These are phyloP conservation scores for Dalbergia cochinchinensis DNA, from an alignment of 306 rosid species.

Conservation along the genomic window DNA sequence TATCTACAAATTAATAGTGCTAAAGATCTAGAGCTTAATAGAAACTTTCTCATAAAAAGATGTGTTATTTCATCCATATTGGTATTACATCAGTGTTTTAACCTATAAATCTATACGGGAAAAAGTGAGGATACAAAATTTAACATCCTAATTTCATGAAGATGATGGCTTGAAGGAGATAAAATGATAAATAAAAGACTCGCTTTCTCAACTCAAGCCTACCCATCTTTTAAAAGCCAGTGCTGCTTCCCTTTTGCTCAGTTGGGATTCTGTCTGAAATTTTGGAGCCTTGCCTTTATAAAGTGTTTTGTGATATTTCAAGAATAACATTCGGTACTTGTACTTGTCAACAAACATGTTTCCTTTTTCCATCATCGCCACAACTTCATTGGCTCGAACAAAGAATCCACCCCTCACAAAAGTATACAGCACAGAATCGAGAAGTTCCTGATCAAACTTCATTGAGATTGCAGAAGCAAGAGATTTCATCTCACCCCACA, in stretches of 20 bases:
- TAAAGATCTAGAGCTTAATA: not conserved
- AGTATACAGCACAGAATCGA: slow-evolving; percentile 86
- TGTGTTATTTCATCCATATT: slow-evolving; percentile 10
- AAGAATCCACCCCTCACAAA: slow-evolving; percentile 92
- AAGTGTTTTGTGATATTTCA: slow-evolving; percentile 89
- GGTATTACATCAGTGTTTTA: slow-evolving; percentile 36
- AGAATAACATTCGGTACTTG: slow-evolving; percentile 80
- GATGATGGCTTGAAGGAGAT: slow-evolving; percentile 32
- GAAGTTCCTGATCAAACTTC: slow-evolving; percentile 94
- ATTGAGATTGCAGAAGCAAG: slow-evolving; percentile 72
- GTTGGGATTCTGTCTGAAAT: slow-evolving; percentile 79
- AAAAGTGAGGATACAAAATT: not conserved
- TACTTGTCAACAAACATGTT: slow-evolving; percentile 85
- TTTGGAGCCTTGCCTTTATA: slow-evolving; percentile 89
- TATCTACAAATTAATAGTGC: slow-evolving; percentile 9
- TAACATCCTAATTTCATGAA: slow-evolving; percentile 8
- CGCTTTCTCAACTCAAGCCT: slow-evolving; percentile 65
- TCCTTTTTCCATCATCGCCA: slow-evolving; percentile 80
- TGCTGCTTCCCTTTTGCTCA: slow-evolving; percentile 78
- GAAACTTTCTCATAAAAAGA: not conserved
- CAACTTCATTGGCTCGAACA: slow-evolving; percentile 83
- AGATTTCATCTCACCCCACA: slow-evolving; percentile 93
- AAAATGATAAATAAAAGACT: not conserved
- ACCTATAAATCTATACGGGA: slow-evolving; percentile 5
- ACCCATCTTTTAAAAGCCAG: slow-evolving; percentile 84